Conservation (phyloP, 2,329 filamentous ascomycete genomes). For the Colletotrichum zoysiae region DNA sequence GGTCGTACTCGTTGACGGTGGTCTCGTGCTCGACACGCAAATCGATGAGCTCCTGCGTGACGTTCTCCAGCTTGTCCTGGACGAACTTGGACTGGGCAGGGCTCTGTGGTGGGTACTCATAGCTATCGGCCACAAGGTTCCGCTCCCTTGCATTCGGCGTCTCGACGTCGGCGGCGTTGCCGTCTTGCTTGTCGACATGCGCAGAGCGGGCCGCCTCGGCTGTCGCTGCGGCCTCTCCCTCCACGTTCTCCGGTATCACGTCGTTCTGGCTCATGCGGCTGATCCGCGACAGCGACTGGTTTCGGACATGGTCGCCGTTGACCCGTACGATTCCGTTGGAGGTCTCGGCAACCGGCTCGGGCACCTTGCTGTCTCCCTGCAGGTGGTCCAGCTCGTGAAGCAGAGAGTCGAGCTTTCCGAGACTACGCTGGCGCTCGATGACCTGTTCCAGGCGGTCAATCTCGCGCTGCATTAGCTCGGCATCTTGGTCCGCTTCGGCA, state of each 20-base stretch:
- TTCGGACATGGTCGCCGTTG: constrained; percentile 65
- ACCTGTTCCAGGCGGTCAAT: constrained; percentile 95
- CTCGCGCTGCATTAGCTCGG: constrained; percentile 96
- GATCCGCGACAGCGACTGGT: constrained; percentile 52
- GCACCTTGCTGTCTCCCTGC: constrained; percentile 68
- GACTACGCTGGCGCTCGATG: constrained; percentile 91
- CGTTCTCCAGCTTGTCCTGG: constrained; percentile 90
- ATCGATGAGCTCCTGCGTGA: constrained; percentile 92
- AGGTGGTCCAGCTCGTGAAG: constrained; percentile 90
- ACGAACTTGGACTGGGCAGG: constrained; percentile 88
- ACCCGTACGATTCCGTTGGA: constrained; percentile 58
- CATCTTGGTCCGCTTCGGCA: constrained; percentile 95
- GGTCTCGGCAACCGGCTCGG: constrained; percentile 53
- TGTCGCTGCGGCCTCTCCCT: constrained; percentile 51
- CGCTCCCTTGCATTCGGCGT: constrained; percentile 35
- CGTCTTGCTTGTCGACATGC: constrained; percentile 44
- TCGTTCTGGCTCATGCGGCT: constrained; percentile 67
- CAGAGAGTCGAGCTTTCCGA: constrained; percentile 93
- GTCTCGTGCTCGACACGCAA: constrained; percentile 91
- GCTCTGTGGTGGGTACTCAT: constrained; percentile 69
- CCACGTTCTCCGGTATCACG: constrained; percentile 66
- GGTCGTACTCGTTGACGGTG: constrained; percentile 83
- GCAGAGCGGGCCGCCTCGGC: constrained; percentile 44
- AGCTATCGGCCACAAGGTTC: constrained; percentile 25
- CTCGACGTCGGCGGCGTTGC: background rate